Evolutionary conservation across 2,329 filamentous ascomycete species (phyloP).

Genomic region (Calonectria naviculata): DNA sequence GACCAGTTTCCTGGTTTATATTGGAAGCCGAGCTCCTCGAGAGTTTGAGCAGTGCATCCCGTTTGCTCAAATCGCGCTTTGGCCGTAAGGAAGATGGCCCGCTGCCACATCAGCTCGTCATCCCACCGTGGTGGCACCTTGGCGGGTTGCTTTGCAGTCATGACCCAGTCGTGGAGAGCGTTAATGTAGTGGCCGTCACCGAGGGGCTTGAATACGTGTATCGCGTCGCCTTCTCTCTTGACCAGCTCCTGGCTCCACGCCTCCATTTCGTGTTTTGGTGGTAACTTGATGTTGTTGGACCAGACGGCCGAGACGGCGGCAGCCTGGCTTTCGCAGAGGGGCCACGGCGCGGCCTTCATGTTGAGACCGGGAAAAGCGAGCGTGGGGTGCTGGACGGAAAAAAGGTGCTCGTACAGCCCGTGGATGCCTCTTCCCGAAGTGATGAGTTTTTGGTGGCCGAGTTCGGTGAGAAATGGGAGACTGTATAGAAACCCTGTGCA

Average conservation of each 20-base stretch:
- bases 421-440: slow-evolving; percentile 76
- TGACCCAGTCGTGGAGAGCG: slow-evolving; percentile 71
- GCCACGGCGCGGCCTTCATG: slow-evolving; percentile 90
- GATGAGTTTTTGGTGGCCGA: slow-evolving; percentile 63
- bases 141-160: slow-evolving; percentile 61
- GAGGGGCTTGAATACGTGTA: slow-evolving; percentile 44
- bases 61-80: slow-evolving; percentile 76
- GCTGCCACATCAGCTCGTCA: slow-evolving; percentile 77
- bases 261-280: slow-evolving; percentile 72
- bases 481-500: slow-evolving; percentile 92
- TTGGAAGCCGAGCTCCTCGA: slow-evolving; percentile 79
- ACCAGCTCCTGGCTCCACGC: slow-evolving; percentile 75
- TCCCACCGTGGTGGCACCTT: slow-evolving; percentile 80
- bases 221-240: slow-evolving; percentile 48
- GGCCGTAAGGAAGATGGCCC: slow-evolving; percentile 74
- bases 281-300: slow-evolving; percentile 76
- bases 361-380: slow-evolving; percentile 81
- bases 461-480: slow-evolving; percentile 74
- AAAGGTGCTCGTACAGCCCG: slow-evolving; percentile 82
- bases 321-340: slow-evolving; percentile 81
- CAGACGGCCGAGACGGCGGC: slow-evolving; percentile 83
- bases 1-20: slow-evolving; percentile 51
- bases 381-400: slow-evolving; percentile 80
- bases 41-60: slow-evolving; percentile 71
- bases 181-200: slow-evolving; percentile 78